Conservation (phyloP, 208 protist species). For the Leptomonas pyrrhocoris region DNA sequence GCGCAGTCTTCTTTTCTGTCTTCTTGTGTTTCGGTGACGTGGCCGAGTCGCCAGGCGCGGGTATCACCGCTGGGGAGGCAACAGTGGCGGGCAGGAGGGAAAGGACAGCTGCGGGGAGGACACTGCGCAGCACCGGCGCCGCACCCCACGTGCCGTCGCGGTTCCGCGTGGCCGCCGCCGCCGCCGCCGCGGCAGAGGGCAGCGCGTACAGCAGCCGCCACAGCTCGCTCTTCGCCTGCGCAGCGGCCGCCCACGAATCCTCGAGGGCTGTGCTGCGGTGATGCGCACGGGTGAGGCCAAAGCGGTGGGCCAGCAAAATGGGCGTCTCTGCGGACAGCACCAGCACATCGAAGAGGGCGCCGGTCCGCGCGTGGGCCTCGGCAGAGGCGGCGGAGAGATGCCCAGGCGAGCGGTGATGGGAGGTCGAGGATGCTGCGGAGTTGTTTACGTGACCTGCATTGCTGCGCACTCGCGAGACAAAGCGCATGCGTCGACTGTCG, state of each 20-base stretch:
- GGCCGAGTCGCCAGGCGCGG: neutral
- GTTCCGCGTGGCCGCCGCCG: neutral
- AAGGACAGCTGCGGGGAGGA: conserved; percentile 13
- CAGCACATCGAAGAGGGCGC: conserved; percentile 39
- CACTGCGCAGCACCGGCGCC: conserved; percentile 17
- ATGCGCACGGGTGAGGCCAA: neutral
- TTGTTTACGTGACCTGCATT: neutral
- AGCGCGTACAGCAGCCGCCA: conserved; percentile 32
- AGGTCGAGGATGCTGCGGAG: neutral
- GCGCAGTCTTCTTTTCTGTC: neutral
- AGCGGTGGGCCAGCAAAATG: conserved; percentile 28
- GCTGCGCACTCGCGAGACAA: conserved; percentile 15
- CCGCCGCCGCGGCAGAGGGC: conserved; percentile 18
- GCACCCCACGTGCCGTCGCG: neutral
- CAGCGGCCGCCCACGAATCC: conserved; percentile 44
- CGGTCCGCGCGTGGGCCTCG: conserved; percentile 12
- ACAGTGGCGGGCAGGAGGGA: conserved; percentile 2
- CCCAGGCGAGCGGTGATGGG: neutral
- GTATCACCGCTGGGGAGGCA: neutral
- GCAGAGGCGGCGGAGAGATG: conserved; percentile 3
- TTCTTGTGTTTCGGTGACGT: neutral
- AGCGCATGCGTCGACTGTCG: conserved; percentile 11
- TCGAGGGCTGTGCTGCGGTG: conserved; percentile 37
- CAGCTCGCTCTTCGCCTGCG: conserved; percentile 27
- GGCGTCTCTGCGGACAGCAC: conserved; percentile 31